Evolutionary conservation across 768 basidiomycete species (phyloP), one percentile per base, ranked within the genome.

Genomic region (Mycena olivaceomarginata): DNA sequence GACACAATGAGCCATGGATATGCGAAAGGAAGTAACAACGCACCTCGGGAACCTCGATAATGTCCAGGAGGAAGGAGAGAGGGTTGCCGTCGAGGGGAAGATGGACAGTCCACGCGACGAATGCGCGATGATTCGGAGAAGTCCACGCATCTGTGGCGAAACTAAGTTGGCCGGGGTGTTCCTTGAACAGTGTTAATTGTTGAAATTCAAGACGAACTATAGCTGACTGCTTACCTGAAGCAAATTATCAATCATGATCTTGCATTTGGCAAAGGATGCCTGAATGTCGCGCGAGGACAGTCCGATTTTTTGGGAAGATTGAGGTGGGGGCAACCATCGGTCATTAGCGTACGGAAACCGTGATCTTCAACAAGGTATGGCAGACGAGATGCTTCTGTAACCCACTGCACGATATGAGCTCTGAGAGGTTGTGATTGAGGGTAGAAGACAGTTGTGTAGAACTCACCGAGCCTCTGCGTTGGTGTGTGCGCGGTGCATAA

Each of bases 21-120:
- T 15, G 13, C 11, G 13, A 11, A 53, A 40, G 18, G 12, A 5
- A 31, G 67, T 78, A 46, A 71, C 31, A 31, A 31, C 31, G 31
- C 31, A 82, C 81, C 79, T 79, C 69, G 0, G 84, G 63, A 2
- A 90, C 83, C 72, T 89, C 86, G 15, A 87, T 79, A 4, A 90
- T 64, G 67, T 90, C 88, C 1, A 90, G 80, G 0, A 85, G 57
- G 5, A 88, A 80, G 0, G 69, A 51, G 0, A 87, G 43, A 0
- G 82, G 84, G 8, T 73, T n/a, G 82, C 40, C 43, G 86, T 83
- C 39, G 31, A 31, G 31, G 31, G 31, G 31, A 87, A 77, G 60
- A 45, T 88, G 86, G 0, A 86, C 85, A 0, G 82, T 83, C 12
- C 85, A 67, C 0, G 84, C 84, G 0, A 86, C 75, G 13, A 45